Conservation (phyloP, 768 basidiomycete genomes). For the Crepidotus variabilis region DNA sequence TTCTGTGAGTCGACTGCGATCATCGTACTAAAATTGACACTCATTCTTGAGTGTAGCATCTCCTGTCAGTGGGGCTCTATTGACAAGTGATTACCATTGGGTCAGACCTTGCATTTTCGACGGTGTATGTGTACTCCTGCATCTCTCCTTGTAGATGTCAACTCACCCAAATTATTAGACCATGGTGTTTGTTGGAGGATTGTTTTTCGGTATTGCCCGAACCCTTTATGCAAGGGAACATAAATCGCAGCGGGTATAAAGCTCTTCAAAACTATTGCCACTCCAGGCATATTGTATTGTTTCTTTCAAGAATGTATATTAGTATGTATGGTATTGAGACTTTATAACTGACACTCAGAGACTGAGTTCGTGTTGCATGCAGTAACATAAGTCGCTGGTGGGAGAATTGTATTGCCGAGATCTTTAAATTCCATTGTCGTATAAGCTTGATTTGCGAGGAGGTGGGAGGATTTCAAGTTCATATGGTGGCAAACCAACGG, state of each 20-base stretch:
- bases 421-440: too few relatives aligned
- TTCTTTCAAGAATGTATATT: too few relatives aligned
- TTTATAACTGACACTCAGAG: too few relatives aligned
- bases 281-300: too few relatives aligned
- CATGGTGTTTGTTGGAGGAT: slow-evolving; percentile 14
- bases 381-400: too few relatives aligned
- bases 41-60: slow-evolving; percentile 24
- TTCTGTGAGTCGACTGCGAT: slow-evolving; percentile 28
- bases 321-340: too few relatives aligned
- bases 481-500: too few relatives aligned
- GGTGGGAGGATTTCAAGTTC: too few relatives aligned
- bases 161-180: slow-evolving; percentile 8
- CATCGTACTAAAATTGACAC: not conserved
- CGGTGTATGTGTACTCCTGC: slow-evolving; percentile 28
- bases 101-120: slow-evolving; percentile 35
- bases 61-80: slow-evolving; percentile 47
- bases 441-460: too few relatives aligned
- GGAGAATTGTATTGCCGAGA: too few relatives aligned
- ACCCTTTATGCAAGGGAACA: not conserved
- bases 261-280: too few relatives aligned
- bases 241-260: not conserved
- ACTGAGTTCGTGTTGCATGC: too few relatives aligned
- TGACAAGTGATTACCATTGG: slow-evolving; percentile 42
- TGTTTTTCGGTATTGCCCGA: slow-evolving; percentile 18
- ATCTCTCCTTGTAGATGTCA: not conserved